Base-by-base conservation (phyloP, 106 monocot species). In the Apostasia shenzhenica region DNA sequence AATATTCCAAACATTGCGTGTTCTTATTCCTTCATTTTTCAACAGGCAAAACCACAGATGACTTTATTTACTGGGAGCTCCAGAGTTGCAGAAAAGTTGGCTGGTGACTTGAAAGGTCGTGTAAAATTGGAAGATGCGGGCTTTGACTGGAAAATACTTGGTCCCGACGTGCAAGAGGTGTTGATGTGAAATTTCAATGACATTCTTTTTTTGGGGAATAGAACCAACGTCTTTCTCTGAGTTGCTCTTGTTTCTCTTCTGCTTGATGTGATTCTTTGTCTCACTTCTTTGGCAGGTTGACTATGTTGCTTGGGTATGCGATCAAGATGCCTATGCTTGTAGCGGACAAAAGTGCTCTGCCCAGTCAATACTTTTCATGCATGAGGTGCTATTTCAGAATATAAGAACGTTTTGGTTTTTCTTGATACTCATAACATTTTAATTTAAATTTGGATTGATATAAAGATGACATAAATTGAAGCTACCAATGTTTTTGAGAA, bases 241-340 rank as follows among this genome's bases (percentile, higher is more conserved):
- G 9, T n/a, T 70, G 48, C 13, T 41, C 37, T 12, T 14, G 45
- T 1, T 1, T 11, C 2, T 48, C 26, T 42, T 44, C 6, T 41
- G 2, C 11, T 38, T 69, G 53, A 12, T 26, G 41, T 26, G 5
- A 4, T 62, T 67, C 13, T 63, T 57, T 72, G 9, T 8, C 10
- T 70, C 12, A 40, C 57, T 52, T 42, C 48, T 12, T 48, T 67
- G 60, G 50, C 78, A 92, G 95, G 89, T 92, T 83, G 89, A 97
- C 70, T 97, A 92, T 72, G 84, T 97, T 55, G 92, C 92, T 48
- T 97, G 92, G 95, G 95, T 97, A 47, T 92, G 95, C 55, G 95
- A 97, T 73, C 95, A 97, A 79, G 95, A 92, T 83, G 92, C 95
- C 9, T 97, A 97, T 92, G 95, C 95, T 71, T 97, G 95, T 69